Evolutionary conservation across 768 basidiomycete species (phyloP).

Genomic region (Lentinula edodes): DNA sequence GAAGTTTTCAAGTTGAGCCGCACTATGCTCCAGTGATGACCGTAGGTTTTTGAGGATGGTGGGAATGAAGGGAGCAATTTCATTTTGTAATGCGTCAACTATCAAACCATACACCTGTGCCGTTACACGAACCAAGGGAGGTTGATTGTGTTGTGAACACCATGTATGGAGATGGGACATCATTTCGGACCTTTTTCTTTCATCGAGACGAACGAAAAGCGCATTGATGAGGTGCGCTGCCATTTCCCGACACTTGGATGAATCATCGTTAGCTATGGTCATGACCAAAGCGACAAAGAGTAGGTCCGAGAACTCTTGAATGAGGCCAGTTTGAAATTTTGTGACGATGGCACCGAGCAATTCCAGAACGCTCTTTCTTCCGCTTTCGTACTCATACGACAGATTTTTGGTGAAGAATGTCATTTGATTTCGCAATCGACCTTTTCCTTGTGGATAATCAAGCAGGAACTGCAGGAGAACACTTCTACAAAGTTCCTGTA

Average conservation of each 20-base stretch:
- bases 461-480: conserved; percentile 90
- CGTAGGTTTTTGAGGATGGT: conserved; percentile 54
- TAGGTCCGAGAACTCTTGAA: conserved; percentile 80
- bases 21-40: conserved; percentile 38
- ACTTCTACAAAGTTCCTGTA: conserved; percentile 87
- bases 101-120: conserved; percentile 80
- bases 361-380: conserved; percentile 91
- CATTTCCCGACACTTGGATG: conserved; percentile 84
- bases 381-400: conserved; percentile 85
- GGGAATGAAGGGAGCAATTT: conserved; percentile 37
- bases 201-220: conserved; percentile 66
- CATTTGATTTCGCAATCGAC: conserved; percentile 83
- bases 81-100: conserved; percentile 57
- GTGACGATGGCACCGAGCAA: conserved; percentile 75
- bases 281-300: conserved; percentile 90
- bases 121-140: conserved; percentile 64
- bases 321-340: conserved; percentile 75
- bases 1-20: conserved; percentile 30
- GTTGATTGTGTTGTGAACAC: conserved; percentile 58
- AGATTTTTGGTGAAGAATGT: conserved; percentile 89
- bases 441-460: conserved; percentile 95
- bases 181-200: conserved; percentile 47
- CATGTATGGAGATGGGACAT: conserved; percentile 75
- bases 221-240: conserved; percentile 78
- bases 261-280: conserved; percentile 92